Conservation (phyloP, 2,329 filamentous ascomycete genomes). For the Colletotrichum lupini region DNA sequence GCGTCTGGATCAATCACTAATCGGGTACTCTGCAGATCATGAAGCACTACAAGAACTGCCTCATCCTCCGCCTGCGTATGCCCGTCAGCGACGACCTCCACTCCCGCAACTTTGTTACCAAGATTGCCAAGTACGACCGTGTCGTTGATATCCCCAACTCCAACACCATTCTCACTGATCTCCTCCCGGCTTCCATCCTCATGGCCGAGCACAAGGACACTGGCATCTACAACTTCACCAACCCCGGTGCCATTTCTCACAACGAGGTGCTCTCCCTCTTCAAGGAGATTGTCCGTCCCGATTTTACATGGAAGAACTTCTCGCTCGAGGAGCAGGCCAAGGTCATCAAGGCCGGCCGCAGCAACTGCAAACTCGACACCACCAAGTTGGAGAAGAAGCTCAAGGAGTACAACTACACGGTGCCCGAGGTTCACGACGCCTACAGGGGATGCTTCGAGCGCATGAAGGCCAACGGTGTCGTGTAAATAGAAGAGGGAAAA, state of each 20-base stretch:
- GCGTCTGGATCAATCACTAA: slow-evolving; percentile 2
- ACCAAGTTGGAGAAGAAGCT: slow-evolving; percentile 71
- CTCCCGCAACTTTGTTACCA: slow-evolving; percentile 75
- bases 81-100: slow-evolving; percentile 76
- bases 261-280: slow-evolving; percentile 74
- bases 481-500: slow-evolving; percentile 47
- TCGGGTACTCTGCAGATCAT: slow-evolving; percentile 58
- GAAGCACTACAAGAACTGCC: slow-evolving; percentile 69
- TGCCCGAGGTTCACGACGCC: slow-evolving; percentile 72
- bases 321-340: slow-evolving; percentile 73
- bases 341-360: slow-evolving; percentile 74
- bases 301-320: slow-evolving; percentile 74
- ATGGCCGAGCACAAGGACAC: slow-evolving; percentile 70
- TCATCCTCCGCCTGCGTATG: slow-evolving; percentile 76
- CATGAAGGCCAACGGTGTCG: slow-evolving; percentile 67
- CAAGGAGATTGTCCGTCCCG: slow-evolving; percentile 70
- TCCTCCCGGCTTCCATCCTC: slow-evolving; percentile 70
- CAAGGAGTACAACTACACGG: slow-evolving; percentile 65
- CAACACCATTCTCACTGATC: slow-evolving; percentile 73
- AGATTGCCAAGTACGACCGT: slow-evolving; percentile 72
- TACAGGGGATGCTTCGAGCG: slow-evolving; percentile 72
- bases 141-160: slow-evolving; percentile 77
- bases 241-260: slow-evolving; percentile 77
- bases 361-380: slow-evolving; percentile 74
- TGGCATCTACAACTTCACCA: slow-evolving; percentile 77